A percentile compares a stretch with the other conserved stretches of the same genome.
phyloP scores from a whole-genome alignment of 2,329 filamentous ascomycete genomes.

The Alternaria infectoria region DNA sequence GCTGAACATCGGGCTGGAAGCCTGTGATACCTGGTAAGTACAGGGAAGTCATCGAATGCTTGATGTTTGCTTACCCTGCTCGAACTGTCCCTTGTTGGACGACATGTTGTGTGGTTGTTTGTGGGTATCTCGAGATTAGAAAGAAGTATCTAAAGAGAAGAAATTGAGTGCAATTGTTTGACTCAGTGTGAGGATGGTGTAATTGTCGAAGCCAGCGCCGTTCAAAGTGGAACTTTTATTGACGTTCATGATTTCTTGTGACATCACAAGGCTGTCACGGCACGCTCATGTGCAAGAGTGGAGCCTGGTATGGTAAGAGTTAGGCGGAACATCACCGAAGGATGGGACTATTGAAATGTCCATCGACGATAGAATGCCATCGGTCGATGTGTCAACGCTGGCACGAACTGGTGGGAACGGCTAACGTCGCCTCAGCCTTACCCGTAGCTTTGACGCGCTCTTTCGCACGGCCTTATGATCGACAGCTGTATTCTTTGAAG shows the following conservation, averaged over 20 bases:
- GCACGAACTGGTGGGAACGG: conserved; percentile 11
- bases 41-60: neutral
- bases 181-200: neutral
- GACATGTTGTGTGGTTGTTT: conserved; percentile 55
- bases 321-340: conserved; percentile 3
- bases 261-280: conserved; percentile 34
- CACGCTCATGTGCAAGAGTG: conserved; percentile 18
- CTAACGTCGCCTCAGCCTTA: conserved; percentile 11
- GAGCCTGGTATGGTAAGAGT: conserved; percentile 12
- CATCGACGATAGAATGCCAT: conserved; percentile 4
- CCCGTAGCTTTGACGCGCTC: neutral
- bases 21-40: conserved; percentile 40
- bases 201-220: neutral
- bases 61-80: conserved; percentile 33
- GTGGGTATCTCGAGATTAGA: neutral
- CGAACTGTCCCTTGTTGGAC: conserved; percentile 45
- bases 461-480: conserved; percentile 3
- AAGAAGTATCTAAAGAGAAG: neutral
- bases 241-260: conserved; percentile 24
- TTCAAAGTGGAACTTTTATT: conserved; percentile 18
- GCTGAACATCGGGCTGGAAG: conserved; percentile 56
- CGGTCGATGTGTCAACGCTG: neutral
- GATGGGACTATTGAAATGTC: neutral
- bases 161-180: neutral
- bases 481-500: neutral